Percentiles rank a stretch among this genome's conserved stretches.
Conservation (phyloP, 2,329 filamentous ascomycete genomes). For the Ascochyta viciae-villosae region DNA sequence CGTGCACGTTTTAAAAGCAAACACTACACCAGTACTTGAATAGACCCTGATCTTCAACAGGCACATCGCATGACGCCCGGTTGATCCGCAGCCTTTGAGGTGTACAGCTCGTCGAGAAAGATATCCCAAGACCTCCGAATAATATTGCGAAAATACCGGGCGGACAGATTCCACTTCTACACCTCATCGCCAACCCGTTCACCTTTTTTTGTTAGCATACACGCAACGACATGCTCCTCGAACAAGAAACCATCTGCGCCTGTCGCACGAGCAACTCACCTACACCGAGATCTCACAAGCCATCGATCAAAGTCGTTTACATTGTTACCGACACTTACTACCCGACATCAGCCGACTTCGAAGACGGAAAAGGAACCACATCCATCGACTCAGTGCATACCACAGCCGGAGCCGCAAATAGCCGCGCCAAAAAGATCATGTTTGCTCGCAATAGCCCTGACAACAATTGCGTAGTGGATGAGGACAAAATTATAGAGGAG, state of each 20-base stretch:
- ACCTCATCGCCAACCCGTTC: neutral
- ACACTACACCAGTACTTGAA: neutral
- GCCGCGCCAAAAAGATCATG: neutral
- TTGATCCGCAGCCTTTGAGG: neutral
- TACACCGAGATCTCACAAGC: neutral
- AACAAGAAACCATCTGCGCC: neutral
- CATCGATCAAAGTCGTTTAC: neutral
- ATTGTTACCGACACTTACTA: neutral
- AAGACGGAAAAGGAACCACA: neutral
- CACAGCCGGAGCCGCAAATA: neutral
- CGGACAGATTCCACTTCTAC: neutral
- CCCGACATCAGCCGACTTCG: neutral
- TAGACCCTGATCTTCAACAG: neutral
- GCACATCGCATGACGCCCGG: constrained; percentile 2
- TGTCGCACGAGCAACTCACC: neutral
- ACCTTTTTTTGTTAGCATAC: neutral
- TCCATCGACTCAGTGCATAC: neutral
- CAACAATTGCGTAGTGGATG: constrained; percentile 24
- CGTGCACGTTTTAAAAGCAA: neutral
- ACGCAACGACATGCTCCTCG: neutral
- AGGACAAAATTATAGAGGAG: constrained; percentile 36
- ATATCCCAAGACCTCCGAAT: neutral
- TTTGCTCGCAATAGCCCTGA: constrained; percentile 12
- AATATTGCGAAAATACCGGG: neutral
- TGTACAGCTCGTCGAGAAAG: constrained; percentile 1